Evolutionary conservation across 345 rosid genomes (phyloP).

Genomic region (Salix dunnii): DNA sequence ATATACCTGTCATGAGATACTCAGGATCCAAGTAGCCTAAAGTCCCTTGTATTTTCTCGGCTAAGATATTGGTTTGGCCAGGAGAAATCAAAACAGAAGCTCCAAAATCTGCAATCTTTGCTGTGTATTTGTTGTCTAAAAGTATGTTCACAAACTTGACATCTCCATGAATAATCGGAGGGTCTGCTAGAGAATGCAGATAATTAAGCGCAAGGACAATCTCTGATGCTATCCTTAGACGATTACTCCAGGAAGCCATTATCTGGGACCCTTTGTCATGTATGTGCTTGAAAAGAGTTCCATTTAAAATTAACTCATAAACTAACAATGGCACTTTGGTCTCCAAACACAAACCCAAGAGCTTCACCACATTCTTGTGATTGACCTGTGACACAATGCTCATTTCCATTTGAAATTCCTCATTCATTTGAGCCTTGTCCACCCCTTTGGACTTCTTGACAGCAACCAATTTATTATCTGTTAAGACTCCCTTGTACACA

Average conservation of each 20-base stretch:
- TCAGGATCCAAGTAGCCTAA: slow-evolving; percentile 38
- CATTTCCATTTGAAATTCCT: slow-evolving; percentile 28
- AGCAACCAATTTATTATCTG: slow-evolving; percentile 7
- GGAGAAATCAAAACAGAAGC: slow-evolving; percentile 27
- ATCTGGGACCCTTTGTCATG: slow-evolving; percentile 12
- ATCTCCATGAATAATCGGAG: slow-evolving; percentile 39
- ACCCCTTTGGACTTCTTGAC: slow-evolving; percentile 22
- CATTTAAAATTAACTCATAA: slow-evolving; percentile 28
- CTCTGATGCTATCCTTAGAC: slow-evolving; percentile 22
- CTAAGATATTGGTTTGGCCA: slow-evolving; percentile 5
- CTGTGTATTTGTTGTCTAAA: slow-evolving; percentile 25
- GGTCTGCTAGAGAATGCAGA: slow-evolving; percentile 32
- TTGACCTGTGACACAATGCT: slow-evolving; percentile 25
- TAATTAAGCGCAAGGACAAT: slow-evolving; percentile 30
- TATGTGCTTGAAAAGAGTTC: slow-evolving; percentile 21
- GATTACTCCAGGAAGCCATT: slow-evolving; percentile 18
- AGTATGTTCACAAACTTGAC: slow-evolving; percentile 34
- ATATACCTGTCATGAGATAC: slow-evolving; percentile 20
- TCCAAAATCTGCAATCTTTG: slow-evolving; percentile 38
- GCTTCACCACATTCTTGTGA: slow-evolving; percentile 34
- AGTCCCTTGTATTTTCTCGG: slow-evolving; percentile 22
- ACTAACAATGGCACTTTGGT: slow-evolving; percentile 31
- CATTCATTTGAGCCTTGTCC: slow-evolving; percentile 11
- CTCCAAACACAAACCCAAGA: slow-evolving; percentile 34
- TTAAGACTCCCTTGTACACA: slow-evolving; percentile 27